A percentile compares a stretch with the other conserved stretches of the same genome.
These are phyloP conservation scores for Aplosporella prunicola DNA, from an alignment of 2,329 filamentous ascomycete genomes.

Conservation along the genomic window DNA sequence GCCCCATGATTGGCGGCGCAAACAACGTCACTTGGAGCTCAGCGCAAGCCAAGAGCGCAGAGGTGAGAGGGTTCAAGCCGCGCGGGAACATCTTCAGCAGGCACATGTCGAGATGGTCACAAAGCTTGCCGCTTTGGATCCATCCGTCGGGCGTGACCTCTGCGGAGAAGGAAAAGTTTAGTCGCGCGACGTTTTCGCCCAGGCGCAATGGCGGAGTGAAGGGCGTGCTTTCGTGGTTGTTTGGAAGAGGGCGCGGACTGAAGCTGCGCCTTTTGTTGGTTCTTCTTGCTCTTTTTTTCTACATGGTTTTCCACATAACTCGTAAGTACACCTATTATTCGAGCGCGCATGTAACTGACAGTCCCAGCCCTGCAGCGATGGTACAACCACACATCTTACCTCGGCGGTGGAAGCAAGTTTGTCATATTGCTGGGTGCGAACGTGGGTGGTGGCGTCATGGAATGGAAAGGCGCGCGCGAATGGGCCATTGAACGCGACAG, in stretches of 20 bases:
- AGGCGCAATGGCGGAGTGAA: constrained; percentile 25
- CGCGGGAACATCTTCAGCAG: constrained; percentile 81
- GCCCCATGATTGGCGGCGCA: constrained; percentile 45
- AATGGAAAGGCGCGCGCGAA: constrained; percentile 94
- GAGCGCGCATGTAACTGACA: constrained; percentile 13
- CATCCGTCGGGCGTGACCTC: constrained; percentile 38
- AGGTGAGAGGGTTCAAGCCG: constrained; percentile 66
- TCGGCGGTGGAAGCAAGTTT: constrained; percentile 81
- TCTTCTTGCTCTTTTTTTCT: constrained; percentile 50
- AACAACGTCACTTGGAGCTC: constrained; percentile 68
- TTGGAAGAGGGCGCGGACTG: constrained; percentile 52
- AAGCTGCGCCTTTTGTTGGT: constrained; percentile 54
- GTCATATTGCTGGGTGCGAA: constrained; percentile 93
- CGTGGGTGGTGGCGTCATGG: constrained; percentile 93
- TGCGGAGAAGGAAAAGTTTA: constrained; percentile 69
- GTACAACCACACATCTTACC: constrained; percentile 62
- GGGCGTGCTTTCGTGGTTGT: constrained; percentile 29
- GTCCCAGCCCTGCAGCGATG: constrained; percentile 41
- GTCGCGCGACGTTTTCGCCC: constrained; percentile 48
- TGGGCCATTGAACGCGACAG: constrained; percentile 98
- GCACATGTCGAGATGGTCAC: constrained; percentile 72
- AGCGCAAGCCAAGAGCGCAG: constrained; percentile 65
- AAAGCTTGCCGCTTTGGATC: constrained; percentile 62
- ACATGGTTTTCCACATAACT: constrained; percentile 60
- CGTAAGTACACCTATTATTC: constrained; percentile 50